Evolutionary conservation across 495 filamentous ascomycete species (phyloP).

Genomic region (Lasiosphaeria hispida): DNA sequence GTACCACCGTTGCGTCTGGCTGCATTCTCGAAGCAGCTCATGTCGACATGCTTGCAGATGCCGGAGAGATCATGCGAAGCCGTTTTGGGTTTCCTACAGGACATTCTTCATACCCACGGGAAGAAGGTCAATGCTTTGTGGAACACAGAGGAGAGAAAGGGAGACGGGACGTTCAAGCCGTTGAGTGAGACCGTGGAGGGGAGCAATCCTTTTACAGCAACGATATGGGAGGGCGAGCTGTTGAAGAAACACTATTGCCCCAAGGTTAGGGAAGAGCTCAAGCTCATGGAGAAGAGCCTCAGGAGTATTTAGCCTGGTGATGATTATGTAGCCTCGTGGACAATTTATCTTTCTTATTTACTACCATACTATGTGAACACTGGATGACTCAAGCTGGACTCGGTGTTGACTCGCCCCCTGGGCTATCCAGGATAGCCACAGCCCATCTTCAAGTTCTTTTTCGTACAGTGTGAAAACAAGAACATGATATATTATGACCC

Average conservation of each 20-base stretch:
- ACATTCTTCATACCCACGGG: constrained; percentile 61
- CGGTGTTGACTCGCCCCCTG: no score
- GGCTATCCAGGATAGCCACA: no score
- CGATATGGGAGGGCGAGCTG: constrained; percentile 91
- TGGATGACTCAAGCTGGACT: no score
- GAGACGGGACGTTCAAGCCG: constrained; percentile 61
- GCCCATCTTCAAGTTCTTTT: no score
- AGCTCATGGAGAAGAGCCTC: constrained; percentile 63
- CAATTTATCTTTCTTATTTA: neutral
- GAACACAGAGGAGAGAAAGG: constrained; percentile 76
- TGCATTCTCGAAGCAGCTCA: constrained; percentile 88
- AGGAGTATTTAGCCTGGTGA: constrained; percentile 9
- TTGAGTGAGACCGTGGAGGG: constrained; percentile 62
- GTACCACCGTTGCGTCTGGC: constrained; percentile 77
- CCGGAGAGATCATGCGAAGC: constrained; percentile 86
- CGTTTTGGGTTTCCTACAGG: constrained; percentile 66
- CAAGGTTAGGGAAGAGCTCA: constrained; percentile 73
- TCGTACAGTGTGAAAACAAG: no score
- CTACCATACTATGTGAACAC: neutral
- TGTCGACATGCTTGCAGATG: constrained; percentile 75
- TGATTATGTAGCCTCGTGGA: neutral
- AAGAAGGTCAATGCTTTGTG: constrained; percentile 40
- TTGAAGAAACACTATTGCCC: constrained; percentile 82
- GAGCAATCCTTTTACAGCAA: constrained; percentile 85
- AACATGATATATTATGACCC: no score